Base-by-base conservation (phyloP, 2,329 filamentous ascomycete species). In the Blastomyces parvus region DNA sequence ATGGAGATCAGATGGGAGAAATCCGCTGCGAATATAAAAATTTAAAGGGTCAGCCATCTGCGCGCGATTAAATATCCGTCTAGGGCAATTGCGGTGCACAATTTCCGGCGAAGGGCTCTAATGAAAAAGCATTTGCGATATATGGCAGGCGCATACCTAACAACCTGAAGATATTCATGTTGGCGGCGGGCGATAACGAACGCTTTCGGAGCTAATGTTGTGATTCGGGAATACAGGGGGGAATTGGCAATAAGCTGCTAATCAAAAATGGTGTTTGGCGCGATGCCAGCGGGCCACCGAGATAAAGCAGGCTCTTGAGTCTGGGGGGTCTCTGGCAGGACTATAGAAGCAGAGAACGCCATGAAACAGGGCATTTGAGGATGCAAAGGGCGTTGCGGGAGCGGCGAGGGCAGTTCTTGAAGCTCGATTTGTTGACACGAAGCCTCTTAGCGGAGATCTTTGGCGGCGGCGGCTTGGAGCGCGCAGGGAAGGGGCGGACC, bases 1-100 rank as follows among this genome's bases (percentile, higher is more conserved):
- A 99, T 96, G 62, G 93, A 97, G 67, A 88, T 83, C 71, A 99
- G 81, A 82, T 99, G 94, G 82, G 91, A 97, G 75, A 99, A 85
- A 83, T 99, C 94, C 80, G 87, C 92, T 96, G 62, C 44, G 56
- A 59, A 33, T 55, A 40, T 57, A 40, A 38, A 40, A n/a, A 40
- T 30, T 33, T 2, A 25, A 36, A 46, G 36, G 25, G 57, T 59
- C 17, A 59, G 57, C 57, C 57, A 59, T 59, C 27, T 11, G 14
- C 4, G 14, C 8, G 30, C 17, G n/a, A 48, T 48, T 48, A n/a
- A 48, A 25, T 5, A 25, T 13, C 5, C 5, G 13, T 25, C 22
- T 13, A 11, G 46, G 14, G 46, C 46, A 27, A 50, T 25, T 50
- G 46, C 11, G 1, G 22, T 22, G 13, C 46, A 22, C 13, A 50